Base-by-base conservation (phyloP, 2,329 filamentous ascomycete species). In the Fusarium gaditjirri region DNA sequence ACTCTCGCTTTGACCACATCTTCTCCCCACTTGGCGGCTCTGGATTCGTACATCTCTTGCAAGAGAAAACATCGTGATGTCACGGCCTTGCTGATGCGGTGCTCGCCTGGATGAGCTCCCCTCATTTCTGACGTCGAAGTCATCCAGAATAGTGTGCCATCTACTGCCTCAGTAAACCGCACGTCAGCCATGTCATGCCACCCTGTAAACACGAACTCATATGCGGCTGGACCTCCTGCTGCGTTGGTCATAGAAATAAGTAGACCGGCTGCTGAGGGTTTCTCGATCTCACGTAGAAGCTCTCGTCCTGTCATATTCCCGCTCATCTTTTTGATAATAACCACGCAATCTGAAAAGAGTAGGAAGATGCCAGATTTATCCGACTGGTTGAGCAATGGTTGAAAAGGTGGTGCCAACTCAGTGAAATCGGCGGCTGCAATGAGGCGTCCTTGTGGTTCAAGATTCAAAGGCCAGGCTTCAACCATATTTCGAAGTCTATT, bases 1-100 rank as follows among this genome's bases (percentile, higher is more conserved):
- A 98, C 90, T 71, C 92, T 90, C 13, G 95, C 94, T 82, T 95
- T 97, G 52, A 91, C 90, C 17, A 98, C 86, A 72, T 98, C 96
- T 81, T 98, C 95, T 33, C 90, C 90, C 81, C 94, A 91, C 68
- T 92, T 93, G 23, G 86, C 84, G 3, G 92, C 93, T 79, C 91
- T 95, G 31, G 91, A 91, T 78, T 97, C 93, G 75, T 95, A 95
- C 12, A 88, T 83, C 57, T 94, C 93, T 55, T 91, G 89, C 3
- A 97, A 86, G 43, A 92, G 81, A 77, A 97, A 92, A 68, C 90
- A 92, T 35, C 91, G 87, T 16, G 91, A 86, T 4, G 91, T 90
- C 27, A 87, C 83, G 19, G 84, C 83, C 33, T 86, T 86, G 74
- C 83, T 79, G 16, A 81, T 75, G 19, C 76, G 77, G 57, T 82